Conservation (phyloP, 192 early-diverging fungal genomes). For the Umbelopsis sp. region DNA sequence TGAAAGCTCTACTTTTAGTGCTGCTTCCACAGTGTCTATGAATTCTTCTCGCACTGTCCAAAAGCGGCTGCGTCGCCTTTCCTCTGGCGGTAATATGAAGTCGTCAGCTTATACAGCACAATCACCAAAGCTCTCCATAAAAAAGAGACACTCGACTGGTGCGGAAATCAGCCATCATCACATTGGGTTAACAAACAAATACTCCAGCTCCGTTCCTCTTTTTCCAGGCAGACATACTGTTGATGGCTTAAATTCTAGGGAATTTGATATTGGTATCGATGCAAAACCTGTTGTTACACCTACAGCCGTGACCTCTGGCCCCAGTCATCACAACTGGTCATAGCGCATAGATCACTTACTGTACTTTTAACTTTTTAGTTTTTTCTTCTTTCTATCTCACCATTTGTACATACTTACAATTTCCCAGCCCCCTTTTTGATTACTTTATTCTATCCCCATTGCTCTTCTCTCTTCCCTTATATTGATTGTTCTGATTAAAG, state of each 20-base stretch:
- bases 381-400: background rate
- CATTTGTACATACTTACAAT: too few relatives aligned
- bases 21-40: background rate
- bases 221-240: background rate
- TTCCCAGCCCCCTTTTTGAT: too few relatives aligned
- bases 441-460: too few relatives aligned
- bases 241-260: background rate
- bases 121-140: background rate
- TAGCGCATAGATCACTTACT: background rate
- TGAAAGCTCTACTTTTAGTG: conserved; percentile 3
- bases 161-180: background rate
- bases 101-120: conserved; percentile 6
- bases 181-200: background rate
- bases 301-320: conserved; percentile 13
- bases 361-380: background rate
- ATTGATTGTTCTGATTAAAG: too few relatives aligned
- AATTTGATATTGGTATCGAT: conserved; percentile 15
- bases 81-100: background rate
- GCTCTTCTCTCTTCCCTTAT: too few relatives aligned
- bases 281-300: conserved; percentile 4
- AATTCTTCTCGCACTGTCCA: conserved; percentile 3
- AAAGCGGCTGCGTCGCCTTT: conserved; percentile 4
- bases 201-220: conserved; percentile 7
- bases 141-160: conserved; percentile 12
- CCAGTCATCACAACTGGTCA: background rate